Evolutionary conservation across 2,329 filamentous ascomycete genomes (phyloP).

Genomic region (Ophiocordyceps camponoti-rufipedis): DNA sequence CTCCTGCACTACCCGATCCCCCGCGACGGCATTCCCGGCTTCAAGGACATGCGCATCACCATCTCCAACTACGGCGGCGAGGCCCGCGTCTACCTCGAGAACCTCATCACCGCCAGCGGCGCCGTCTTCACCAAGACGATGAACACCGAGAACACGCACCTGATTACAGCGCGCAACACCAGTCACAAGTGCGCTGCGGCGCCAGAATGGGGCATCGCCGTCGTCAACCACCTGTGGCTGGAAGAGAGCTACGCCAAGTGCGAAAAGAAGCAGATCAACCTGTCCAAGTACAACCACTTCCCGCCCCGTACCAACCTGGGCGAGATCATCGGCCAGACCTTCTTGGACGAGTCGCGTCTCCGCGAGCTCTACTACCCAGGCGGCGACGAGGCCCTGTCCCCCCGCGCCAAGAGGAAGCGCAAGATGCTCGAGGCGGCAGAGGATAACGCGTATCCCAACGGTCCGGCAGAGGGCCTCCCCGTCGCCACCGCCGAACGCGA

Average conservation of each 20-base stretch:
- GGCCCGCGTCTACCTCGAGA: constrained; percentile 82
- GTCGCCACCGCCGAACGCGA: constrained; percentile 21
- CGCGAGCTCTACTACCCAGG: constrained; percentile 54
- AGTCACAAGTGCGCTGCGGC: constrained; percentile 92
- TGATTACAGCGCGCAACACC: constrained; percentile 74
- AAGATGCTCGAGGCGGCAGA: constrained; percentile 30
- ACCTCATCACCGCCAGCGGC: constrained; percentile 67
- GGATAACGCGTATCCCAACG: constrained; percentile 29
- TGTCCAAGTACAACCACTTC: constrained; percentile 68
- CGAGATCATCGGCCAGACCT: constrained; percentile 81
- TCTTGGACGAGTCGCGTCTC: constrained; percentile 46
- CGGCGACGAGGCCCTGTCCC: constrained; percentile 24
- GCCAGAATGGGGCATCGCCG: constrained; percentile 75
- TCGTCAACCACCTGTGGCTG: constrained; percentile 91
- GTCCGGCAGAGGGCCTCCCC: constrained; percentile 25
- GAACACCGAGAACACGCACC: constrained; percentile 87
- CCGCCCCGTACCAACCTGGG: constrained; percentile 78
- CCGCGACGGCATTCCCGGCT: constrained; percentile 58
- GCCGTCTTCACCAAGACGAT: constrained; percentile 88
- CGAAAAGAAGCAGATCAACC: constrained; percentile 52
- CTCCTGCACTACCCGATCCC: constrained; percentile 84
- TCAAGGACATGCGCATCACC: constrained; percentile 60
- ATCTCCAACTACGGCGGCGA: constrained; percentile 95
- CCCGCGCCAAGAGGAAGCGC: constrained; percentile 26
- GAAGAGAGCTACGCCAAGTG: constrained; percentile 94